A percentile compares a stretch with the other conserved stretches of the same genome.
Conservation (phyloP, 768 basidiomycete genomes). For the Lactarius psammicola region DNA sequence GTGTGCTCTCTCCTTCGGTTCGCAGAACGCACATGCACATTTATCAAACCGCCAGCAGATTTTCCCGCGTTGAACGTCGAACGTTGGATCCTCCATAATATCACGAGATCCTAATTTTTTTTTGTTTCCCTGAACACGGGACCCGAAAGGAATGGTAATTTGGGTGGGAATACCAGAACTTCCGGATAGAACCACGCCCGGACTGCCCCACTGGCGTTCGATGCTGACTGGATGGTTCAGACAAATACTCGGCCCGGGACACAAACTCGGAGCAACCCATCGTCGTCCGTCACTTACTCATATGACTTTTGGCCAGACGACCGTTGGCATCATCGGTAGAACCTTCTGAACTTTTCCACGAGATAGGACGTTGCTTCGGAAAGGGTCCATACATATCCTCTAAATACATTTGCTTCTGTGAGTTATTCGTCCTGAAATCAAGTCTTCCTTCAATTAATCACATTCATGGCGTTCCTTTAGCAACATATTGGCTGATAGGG, state of each 20-base stretch:
- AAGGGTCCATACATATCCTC: background rate
- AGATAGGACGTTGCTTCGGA: background rate
- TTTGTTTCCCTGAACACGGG: background rate
- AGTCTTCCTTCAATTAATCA: background rate
- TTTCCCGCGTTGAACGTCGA: background rate
- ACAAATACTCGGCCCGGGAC: background rate
- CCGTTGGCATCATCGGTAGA: background rate
- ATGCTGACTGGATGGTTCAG: background rate
- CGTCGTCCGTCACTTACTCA: background rate
- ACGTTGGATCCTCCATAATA: background rate
- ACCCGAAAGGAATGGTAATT: background rate
- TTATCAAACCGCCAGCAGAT: background rate
- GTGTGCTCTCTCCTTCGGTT: background rate
- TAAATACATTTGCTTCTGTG: background rate
- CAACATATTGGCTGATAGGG: background rate
- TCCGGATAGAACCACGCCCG: background rate
- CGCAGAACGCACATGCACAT: background rate
- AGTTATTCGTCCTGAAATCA: background rate
- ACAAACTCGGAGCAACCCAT: too few species aligned
- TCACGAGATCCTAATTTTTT: background rate
- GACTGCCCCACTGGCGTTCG: background rate
- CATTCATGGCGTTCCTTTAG: background rate
- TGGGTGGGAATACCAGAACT: background rate
- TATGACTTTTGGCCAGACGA: background rate
- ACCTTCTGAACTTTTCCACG: background rate